phyloP scores from a whole-genome alignment of 495 filamentous ascomycete species.

The Emericellopsis terricola region DNA sequence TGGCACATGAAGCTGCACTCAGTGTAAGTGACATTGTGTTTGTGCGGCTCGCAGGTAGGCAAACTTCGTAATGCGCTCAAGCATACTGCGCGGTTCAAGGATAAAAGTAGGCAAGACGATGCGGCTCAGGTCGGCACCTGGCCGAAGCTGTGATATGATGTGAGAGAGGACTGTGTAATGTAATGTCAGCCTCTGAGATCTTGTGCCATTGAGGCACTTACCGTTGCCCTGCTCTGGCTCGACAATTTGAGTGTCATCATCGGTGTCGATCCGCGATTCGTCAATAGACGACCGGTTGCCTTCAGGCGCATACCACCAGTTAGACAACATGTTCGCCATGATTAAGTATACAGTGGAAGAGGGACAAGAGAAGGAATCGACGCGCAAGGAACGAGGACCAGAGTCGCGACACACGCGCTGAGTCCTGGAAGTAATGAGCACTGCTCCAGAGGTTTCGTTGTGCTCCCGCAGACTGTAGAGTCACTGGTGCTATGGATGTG shows the following conservation, averaged over 20 bases:
- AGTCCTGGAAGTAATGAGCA: too few relatives aligned
- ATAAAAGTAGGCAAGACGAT: constrained; percentile 97
- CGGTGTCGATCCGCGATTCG: constrained; percentile 16
- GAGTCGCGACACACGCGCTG: too few relatives aligned
- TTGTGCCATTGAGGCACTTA: constrained; percentile 12
- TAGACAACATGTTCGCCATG: constrained; percentile 3
- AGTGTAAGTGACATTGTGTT: constrained; percentile 1
- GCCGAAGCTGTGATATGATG: constrained; percentile 92
- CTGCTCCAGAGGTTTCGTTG: too few relatives aligned
- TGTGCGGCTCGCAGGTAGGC: constrained; percentile 3
- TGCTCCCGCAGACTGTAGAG: too few relatives aligned
- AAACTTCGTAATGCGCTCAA: constrained; percentile 97
- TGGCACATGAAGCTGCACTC: constrained; percentile 89
- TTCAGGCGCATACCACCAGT: constrained; percentile 7
- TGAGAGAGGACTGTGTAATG: constrained; percentile 58
- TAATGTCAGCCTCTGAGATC: constrained; percentile 4
- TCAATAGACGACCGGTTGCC: constrained; percentile 32
- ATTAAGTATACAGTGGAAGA: too few relatives aligned
- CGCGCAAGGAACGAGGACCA: too few relatives aligned
- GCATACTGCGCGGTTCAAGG: constrained; percentile 89
- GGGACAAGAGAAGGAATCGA: too few relatives aligned
- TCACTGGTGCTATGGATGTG: too few relatives aligned
- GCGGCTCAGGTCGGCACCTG: constrained; percentile 85
- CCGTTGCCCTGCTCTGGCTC: constrained; percentile 61
- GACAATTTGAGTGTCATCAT: constrained; percentile 61